Percentiles rank a stretch among this genome's conserved stretches.
phyloP scores from a whole-genome alignment of 2,329 filamentous ascomycete genomes.

The Coniochaeta sp. region DNA sequence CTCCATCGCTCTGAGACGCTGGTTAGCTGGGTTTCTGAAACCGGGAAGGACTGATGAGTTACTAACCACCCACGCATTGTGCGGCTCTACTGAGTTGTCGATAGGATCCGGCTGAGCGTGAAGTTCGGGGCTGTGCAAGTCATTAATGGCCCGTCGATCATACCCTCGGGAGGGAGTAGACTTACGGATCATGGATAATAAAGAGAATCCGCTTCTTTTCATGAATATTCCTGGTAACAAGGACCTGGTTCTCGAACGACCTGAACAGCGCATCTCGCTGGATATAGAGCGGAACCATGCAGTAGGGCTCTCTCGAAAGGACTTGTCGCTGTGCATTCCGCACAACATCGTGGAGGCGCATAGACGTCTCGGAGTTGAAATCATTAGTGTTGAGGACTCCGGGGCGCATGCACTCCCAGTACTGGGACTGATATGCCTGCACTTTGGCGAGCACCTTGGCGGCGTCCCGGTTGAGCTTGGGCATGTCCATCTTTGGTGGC shows the following conservation, averaged over 20 bases:
- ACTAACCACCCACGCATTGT: conserved; percentile 84
- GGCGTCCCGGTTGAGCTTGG: conserved; percentile 51
- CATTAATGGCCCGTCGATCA: conserved; percentile 53
- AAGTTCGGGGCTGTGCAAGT: conserved; percentile 64
- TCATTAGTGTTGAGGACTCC: conserved; percentile 50
- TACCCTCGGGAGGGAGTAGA: conserved; percentile 13
- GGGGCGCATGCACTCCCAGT: conserved; percentile 85
- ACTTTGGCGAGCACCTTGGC: conserved; percentile 50
- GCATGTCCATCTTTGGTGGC: conserved; percentile 55
- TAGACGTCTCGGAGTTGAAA: conserved; percentile 43
- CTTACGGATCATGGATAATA: conserved; percentile 86
- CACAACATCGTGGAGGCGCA: conserved; percentile 72
- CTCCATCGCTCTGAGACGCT: conserved; percentile 63
- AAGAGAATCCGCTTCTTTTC: conserved; percentile 64
- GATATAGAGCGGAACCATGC: conserved; percentile 76
- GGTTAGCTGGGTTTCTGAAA: conserved; percentile 17
- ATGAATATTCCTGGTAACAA: conserved; percentile 69
- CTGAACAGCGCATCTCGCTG: conserved; percentile 65
- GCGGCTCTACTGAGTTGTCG: conserved; percentile 69
- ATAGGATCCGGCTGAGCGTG: conserved; percentile 59
- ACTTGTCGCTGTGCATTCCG: conserved; percentile 67
- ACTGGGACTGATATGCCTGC: conserved; percentile 56
- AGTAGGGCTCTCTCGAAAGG: conserved; percentile 63
- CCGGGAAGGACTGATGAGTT: background rate
- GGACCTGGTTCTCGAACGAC: conserved; percentile 78